phyloP scores from a whole-genome alignment of 805 yeast genomes.

The Kazachstania psychrophila region DNA sequence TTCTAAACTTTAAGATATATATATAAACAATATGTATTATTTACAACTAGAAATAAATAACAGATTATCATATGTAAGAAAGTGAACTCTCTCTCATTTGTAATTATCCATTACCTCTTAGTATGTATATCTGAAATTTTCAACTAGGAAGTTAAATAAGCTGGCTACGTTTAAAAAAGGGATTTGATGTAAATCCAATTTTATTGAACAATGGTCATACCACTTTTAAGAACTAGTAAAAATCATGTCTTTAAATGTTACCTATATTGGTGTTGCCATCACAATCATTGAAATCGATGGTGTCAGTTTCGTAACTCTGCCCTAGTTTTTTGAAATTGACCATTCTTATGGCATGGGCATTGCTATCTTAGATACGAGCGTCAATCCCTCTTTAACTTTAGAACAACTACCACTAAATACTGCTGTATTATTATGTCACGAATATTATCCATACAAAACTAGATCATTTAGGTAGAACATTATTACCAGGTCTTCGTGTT shows the following conservation, averaged over 20 bases:
- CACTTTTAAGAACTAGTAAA: no score
- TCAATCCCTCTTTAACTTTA: background rate
- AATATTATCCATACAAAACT: conserved; percentile 2
- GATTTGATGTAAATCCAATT: no score
- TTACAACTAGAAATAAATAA: no score
- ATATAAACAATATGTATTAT: no score
- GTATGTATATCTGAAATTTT: no score
- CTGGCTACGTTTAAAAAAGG: no score
- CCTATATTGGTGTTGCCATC: conserved; percentile 3
- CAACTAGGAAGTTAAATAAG: no score
- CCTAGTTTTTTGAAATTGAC: background rate
- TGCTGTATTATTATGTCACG: conserved; percentile 3
- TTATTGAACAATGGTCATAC: no score
- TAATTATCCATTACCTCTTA: no score
- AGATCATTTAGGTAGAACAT: conserved; percentile 1
- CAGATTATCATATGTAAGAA: no score
- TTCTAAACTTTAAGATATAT: no score
- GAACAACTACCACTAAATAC: conserved; percentile 1
- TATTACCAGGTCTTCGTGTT: conserved; percentile 2
- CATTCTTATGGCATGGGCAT: conserved; percentile 1
- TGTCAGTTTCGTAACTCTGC: conserved; percentile 2
- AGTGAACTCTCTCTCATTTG: no score
- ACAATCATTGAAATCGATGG: conserved; percentile 2
- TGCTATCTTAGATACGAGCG: conserved; percentile 1
- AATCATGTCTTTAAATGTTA: background rate